phyloP scores from a whole-genome alignment of 2,329 filamentous ascomycete genomes.

The Phyllosticta citrichinensis region DNA sequence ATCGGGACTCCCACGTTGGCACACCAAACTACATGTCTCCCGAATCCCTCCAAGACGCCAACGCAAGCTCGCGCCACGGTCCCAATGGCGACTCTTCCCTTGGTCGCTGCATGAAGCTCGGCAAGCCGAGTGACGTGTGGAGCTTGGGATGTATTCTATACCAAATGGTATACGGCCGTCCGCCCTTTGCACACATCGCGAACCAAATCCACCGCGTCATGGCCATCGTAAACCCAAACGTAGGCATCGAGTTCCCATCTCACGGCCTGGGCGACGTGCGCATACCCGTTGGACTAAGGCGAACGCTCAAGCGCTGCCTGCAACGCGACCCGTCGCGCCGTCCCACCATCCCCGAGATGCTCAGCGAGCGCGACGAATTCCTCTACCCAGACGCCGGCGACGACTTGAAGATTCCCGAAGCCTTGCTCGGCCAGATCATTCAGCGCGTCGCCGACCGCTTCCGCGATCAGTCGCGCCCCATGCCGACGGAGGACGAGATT shows the following conservation, averaged over 20 bases:
- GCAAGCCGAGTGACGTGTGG: slow-evolving; percentile 95
- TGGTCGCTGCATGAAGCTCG: slow-evolving; percentile 83
- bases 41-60: slow-evolving; percentile 82
- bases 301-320: slow-evolving; percentile 48
- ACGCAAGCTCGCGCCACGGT: slow-evolving; percentile 44
- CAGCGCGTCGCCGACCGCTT: slow-evolving; percentile 51
- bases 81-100: slow-evolving; percentile 26
- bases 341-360: slow-evolving; percentile 47
- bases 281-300: slow-evolving; percentile 45
- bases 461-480: slow-evolving; percentile 38
- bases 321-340: slow-evolving; percentile 47
- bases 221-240: slow-evolving; percentile 71
- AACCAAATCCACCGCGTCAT: slow-evolving; percentile 81
- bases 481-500: slow-evolving; percentile 48
- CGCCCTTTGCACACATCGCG: slow-evolving; percentile 84
- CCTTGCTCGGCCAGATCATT: slow-evolving; percentile 51
- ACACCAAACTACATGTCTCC: slow-evolving; percentile 99
- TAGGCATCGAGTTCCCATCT: slow-evolving; percentile 62
- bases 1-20: slow-evolving; percentile 88
- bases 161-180: slow-evolving; percentile 96
- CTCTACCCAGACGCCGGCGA: slow-evolving; percentile 47
- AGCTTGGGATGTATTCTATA: slow-evolving; percentile 92
- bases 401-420: slow-evolving; percentile 40
- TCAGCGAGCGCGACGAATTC: slow-evolving; percentile 46
- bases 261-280: slow-evolving; percentile 54